These are phyloP conservation scores for Kwoniella botswanensis DNA, from an alignment of 768 basidiomycete genomes.

Conservation along the genomic window DNA sequence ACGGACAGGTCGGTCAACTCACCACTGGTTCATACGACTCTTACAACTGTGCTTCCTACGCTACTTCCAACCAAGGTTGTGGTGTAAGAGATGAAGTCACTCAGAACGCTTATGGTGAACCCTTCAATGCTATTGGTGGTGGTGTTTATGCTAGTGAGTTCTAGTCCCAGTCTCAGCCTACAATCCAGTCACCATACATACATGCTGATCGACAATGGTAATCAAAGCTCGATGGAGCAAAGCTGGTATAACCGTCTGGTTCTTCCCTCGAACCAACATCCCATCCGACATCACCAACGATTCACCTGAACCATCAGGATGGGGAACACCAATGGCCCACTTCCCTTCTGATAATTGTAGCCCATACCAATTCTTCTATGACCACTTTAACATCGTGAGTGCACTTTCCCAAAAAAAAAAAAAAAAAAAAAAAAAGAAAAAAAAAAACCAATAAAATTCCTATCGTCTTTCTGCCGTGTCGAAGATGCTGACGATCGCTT, in stretches of 20 bases:
- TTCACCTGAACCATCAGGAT: conserved; percentile 73
- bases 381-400: conserved; percentile 67
- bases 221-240: conserved; percentile 71
- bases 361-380: conserved; percentile 76
- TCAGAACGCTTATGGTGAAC: conserved; percentile 75
- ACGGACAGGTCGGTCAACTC: conserved; percentile 36
- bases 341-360: conserved; percentile 78
- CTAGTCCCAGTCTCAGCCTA: not conserved
- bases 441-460: not conserved
- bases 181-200: no score
- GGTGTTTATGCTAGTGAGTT: conserved; percentile 87
- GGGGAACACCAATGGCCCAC: conserved; percentile 77
- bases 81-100: conserved; percentile 68
- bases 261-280: conserved; percentile 73
- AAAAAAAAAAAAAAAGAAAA: not conserved
- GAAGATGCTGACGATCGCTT: not conserved
- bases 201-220: no score
- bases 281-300: conserved; percentile 77
- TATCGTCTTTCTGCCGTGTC: not conserved
- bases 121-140: conserved; percentile 81
- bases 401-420: not conserved
- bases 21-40: conserved; percentile 56
- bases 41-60: conserved; percentile 54
- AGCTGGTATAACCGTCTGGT: conserved; percentile 76
- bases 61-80: conserved; percentile 63